Conservation (phyloP, 2,329 filamentous ascomycete species). For the Trichoderma asperellum region DNA sequence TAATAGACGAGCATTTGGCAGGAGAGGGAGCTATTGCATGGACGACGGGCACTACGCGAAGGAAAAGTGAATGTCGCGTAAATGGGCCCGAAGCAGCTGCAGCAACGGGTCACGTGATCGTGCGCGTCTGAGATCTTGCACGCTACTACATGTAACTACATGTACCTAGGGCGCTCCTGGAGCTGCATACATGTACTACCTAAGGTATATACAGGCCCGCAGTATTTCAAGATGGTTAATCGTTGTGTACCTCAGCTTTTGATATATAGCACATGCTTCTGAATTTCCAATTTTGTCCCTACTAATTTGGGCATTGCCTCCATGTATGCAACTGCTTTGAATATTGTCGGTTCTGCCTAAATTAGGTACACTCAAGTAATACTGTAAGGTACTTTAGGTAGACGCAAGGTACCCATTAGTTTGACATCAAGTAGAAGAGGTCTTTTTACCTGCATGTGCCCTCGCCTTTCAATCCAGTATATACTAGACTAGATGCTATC, state of each 20-base stretch:
- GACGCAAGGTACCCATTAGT: background rate
- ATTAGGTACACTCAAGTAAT: background rate
- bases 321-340: background rate
- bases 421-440: no score
- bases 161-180: background rate
- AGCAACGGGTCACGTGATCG: conserved; percentile 15
- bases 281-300: background rate
- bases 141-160: background rate
- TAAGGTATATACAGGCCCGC: background rate
- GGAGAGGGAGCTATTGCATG: conserved; percentile 36
- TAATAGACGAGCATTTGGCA: conserved; percentile 38
- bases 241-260: background rate
- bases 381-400: background rate
- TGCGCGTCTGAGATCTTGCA: background rate
- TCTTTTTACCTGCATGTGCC: background rate
- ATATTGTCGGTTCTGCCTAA: background rate
- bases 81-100: conserved; percentile 40
- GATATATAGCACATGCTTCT: background rate
- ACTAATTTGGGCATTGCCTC: background rate
- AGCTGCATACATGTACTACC: background rate
- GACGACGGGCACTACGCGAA: conserved; percentile 42
- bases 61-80: conserved; percentile 47
- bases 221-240: no score
- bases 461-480: background rate
- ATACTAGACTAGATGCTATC: background rate